Evolutionary conservation across 371 early-diverging fungal species (phyloP).

Genomic region (Mucor racemosus): DNA sequence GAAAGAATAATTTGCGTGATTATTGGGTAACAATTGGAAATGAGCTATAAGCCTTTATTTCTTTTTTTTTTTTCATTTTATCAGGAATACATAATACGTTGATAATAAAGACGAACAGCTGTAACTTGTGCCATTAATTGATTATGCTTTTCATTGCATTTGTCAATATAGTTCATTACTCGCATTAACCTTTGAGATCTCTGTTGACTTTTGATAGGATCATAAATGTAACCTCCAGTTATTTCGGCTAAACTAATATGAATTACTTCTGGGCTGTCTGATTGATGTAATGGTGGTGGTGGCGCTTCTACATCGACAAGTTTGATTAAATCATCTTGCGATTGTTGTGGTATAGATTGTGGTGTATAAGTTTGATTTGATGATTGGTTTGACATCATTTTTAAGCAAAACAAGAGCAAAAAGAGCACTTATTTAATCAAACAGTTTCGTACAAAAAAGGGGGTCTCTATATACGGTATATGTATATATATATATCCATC

Average conservation of each 20-base stretch:
- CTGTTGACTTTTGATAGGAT: neutral
- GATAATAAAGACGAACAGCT: neutral
- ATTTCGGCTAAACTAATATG: neutral
- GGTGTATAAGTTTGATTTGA: neutral
- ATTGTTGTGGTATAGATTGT: neutral
- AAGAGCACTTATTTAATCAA: neutral
- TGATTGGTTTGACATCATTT: neutral
- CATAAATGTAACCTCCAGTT: neutral
- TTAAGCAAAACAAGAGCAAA: neutral
- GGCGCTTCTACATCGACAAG: neutral
- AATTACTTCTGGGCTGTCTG: neutral
- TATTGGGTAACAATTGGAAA: slow-evolving; percentile 97
- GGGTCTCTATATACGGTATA: neutral
- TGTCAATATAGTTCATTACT: slow-evolving; percentile 16
- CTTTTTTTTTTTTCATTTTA: neutral
- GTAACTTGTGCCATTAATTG: slow-evolving; percentile 13
- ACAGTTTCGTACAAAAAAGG: neutral
- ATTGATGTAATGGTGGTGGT: neutral
- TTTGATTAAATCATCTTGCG: neutral
- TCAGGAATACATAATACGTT: neutral
- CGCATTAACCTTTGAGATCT: neutral
- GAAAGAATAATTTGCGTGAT: slow-evolving; percentile 92
- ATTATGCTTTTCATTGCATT: slow-evolving; percentile 8
- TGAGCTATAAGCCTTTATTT: slow-evolving; percentile 72
- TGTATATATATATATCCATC: neutral